These are phyloP conservation scores for Backusella mclennaniae DNA, from an alignment of 192 early-diverging fungal species.

Conservation along the genomic window DNA sequence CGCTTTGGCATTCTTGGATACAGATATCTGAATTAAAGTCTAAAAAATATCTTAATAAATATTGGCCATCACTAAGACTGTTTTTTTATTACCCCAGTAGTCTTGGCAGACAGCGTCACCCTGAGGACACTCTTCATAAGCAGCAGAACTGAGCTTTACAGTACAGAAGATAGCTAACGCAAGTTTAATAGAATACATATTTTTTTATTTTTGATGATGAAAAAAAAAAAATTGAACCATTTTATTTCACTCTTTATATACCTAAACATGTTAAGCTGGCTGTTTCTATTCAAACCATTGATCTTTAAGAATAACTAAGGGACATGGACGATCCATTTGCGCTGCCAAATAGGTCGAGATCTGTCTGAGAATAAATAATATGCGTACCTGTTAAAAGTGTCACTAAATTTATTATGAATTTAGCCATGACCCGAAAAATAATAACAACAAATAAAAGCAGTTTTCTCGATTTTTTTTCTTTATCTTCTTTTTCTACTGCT, in stretches of 20 bases:
- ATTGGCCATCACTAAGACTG: not conserved
- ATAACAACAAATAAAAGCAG: not conserved
- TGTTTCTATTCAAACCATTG: not conserved
- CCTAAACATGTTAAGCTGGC: not conserved
- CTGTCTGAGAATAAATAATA: not conserved
- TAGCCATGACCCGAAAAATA: not conserved
- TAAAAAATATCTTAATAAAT: not conserved
- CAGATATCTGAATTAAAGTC: not conserved
- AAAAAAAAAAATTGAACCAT: not conserved
- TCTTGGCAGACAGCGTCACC: not conserved
- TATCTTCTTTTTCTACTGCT: not conserved
- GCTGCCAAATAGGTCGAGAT: not conserved
- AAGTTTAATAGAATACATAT: not conserved
- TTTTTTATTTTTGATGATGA: not conserved
- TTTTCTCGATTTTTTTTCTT: not conserved
- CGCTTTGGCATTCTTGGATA: not conserved
- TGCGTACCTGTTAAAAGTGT: conserved; percentile 6
- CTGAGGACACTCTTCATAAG: not conserved
- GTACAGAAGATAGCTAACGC: not conserved
- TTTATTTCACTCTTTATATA: not conserved
- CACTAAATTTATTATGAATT: conserved; percentile 9
- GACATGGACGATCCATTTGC: not conserved
- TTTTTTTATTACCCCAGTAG: not conserved
- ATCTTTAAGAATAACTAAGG: not conserved
- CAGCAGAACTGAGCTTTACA: not conserved